Evolutionary conservation across 768 basidiomycete species (phyloP).

Genomic region (Candolleomyces aberdarensis): DNA sequence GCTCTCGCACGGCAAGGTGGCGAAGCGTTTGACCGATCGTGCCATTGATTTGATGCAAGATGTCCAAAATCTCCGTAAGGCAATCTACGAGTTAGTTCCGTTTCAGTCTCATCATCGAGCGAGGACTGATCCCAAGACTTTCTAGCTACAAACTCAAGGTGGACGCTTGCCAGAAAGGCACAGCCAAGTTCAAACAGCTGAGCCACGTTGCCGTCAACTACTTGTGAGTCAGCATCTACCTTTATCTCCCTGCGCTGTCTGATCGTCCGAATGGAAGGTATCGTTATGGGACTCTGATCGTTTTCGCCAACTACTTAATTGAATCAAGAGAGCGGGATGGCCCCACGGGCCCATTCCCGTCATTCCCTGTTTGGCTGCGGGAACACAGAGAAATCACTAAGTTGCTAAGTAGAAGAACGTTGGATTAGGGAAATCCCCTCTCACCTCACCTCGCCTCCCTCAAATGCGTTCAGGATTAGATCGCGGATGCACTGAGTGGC

Average conservation of each 20-base stretch:
- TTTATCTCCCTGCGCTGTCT: neutral
- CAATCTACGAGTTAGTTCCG: constrained; percentile 82
- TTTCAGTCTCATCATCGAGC: neutral
- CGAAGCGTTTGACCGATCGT: constrained; percentile 85
- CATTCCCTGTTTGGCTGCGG: constrained; percentile 81
- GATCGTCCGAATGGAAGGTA: constrained; percentile 41
- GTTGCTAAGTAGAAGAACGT: constrained; percentile 61
- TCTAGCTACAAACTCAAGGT: constrained; percentile 86
- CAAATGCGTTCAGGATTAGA: no score
- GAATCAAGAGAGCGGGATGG: constrained; percentile 47
- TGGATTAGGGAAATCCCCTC: constrained; percentile 43
- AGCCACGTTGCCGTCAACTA: constrained; percentile 84
- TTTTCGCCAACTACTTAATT: constrained; percentile 92
- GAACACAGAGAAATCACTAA: constrained; percentile 85
- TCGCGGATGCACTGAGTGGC: no score
- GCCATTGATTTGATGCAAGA: constrained; percentile 93
- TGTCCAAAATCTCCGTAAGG: constrained; percentile 94
- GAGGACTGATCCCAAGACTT: constrained; percentile 1
- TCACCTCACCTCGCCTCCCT: neutral
- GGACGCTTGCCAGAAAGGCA: constrained; percentile 78
- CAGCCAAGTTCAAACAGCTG: constrained; percentile 72
- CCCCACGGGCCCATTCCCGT: constrained; percentile 27
- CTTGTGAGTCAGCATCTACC: constrained; percentile 43
- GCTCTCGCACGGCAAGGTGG: constrained; percentile 86
- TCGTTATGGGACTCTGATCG: constrained; percentile 89